A percentile compares a stretch with the other conserved stretches of the same genome.
Evolutionary conservation across 2,329 filamentous ascomycete genomes (phyloP).

Genomic region (Westerdykella ornata): DNA sequence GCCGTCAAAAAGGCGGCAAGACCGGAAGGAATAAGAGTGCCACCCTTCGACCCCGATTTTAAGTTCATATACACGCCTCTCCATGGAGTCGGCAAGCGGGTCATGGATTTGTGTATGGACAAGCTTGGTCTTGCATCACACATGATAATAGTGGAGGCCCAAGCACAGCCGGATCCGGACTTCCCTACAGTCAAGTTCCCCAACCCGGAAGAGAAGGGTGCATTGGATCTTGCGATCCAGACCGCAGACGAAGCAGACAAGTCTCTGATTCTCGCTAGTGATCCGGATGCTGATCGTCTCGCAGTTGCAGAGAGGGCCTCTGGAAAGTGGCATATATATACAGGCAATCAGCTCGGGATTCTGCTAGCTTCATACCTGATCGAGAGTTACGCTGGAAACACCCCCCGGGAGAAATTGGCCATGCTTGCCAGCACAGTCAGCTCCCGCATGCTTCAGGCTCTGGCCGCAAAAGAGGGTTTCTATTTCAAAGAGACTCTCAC

Average conservation of each 20-base stretch:
- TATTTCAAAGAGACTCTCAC: conserved; percentile 57
- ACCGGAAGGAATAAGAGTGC: conserved; percentile 17
- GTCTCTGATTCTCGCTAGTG: conserved; percentile 54
- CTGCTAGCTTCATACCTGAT: conserved; percentile 54
- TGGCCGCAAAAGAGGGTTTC: conserved; percentile 51
- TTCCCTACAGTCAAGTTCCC: conserved; percentile 60
- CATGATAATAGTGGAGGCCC: conserved; percentile 45
- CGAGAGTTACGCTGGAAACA: conserved; percentile 40
- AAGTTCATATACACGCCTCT: conserved; percentile 52
- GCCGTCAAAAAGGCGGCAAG: conserved; percentile 39
- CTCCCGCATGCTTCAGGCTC: conserved; percentile 54
- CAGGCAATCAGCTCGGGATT: conserved; percentile 59
- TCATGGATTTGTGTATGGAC: conserved; percentile 40
- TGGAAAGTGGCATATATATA: conserved; percentile 54
- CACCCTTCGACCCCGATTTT: conserved; percentile 20
- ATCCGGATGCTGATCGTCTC: conserved; percentile 60
- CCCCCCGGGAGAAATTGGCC: conserved; percentile 40
- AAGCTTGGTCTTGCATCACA: conserved; percentile 38
- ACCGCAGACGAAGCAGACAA: conserved; percentile 47
- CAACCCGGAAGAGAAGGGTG: conserved; percentile 59
- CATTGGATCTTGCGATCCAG: conserved; percentile 53
- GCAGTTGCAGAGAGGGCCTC: conserved; percentile 54
- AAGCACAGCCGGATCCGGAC: conserved; percentile 54
- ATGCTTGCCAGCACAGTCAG: conserved; percentile 60
- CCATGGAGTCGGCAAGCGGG: conserved; percentile 50